phyloP scores from a whole-genome alignment of 2,329 filamentous ascomycete species.

The Dendrostoma leiphaemia region DNA sequence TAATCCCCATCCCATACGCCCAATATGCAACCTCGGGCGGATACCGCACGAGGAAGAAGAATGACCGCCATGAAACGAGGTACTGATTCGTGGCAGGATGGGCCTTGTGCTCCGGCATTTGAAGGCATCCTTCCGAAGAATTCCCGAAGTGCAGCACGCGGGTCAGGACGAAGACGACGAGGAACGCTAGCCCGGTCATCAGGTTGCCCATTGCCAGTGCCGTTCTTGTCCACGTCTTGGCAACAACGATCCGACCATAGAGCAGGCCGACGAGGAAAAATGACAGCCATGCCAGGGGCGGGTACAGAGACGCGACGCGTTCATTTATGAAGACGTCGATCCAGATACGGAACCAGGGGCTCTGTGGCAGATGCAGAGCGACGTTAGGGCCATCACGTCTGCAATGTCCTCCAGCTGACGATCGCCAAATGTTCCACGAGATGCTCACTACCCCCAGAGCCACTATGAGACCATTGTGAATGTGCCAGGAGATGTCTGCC shows the following conservation, averaged over 20 bases:
- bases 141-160: conserved; percentile 41
- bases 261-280: conserved; percentile 43
- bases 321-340: conserved; percentile 33
- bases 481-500: conserved; percentile 36
- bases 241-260: conserved; percentile 38
- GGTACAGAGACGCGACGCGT: conserved; percentile 38
- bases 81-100: conserved; percentile 37
- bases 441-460: conserved; percentile 35
- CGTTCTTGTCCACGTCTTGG: conserved; percentile 29
- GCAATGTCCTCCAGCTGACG: conserved; percentile 38
- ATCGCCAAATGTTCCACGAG: conserved; percentile 47
- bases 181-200: conserved; percentile 28
- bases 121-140: conserved; percentile 41
- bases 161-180: conserved; percentile 39
- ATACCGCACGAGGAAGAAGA: conserved; percentile 47
- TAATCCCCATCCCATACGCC: conserved; percentile 38
- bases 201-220: conserved; percentile 29
- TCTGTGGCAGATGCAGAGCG: conserved; percentile 12
- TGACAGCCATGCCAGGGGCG: conserved; percentile 45
- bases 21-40: conserved; percentile 46
- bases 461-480: conserved; percentile 37
- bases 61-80: conserved; percentile 37
- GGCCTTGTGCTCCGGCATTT: conserved; percentile 34
- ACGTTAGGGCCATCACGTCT: conserved; percentile 5
- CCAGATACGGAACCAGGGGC: conserved; percentile 35